These are phyloP conservation scores for Penicillium polonicum DNA, from an alignment of 2,329 filamentous ascomycete species.

Conservation along the genomic window DNA sequence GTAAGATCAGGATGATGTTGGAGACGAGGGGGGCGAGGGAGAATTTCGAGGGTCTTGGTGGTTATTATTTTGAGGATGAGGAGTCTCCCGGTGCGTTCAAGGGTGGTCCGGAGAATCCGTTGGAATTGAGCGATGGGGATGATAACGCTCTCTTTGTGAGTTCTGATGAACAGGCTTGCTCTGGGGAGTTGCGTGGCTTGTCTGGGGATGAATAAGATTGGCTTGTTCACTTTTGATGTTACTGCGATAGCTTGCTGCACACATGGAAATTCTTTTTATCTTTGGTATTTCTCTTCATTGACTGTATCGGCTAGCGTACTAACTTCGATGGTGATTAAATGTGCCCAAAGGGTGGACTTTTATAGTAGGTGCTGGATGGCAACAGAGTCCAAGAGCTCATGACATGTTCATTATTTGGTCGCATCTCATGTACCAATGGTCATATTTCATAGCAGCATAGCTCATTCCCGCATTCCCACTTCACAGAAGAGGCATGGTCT, in stretches of 20 bases:
- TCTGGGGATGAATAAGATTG: not conserved
- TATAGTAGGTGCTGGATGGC: too few relatives aligned
- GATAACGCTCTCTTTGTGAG: not conserved
- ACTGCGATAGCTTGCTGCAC: not conserved
- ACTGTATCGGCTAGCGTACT: not conserved
- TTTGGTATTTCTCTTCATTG: not conserved
- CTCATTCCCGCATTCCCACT: too few relatives aligned
- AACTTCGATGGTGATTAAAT: too few relatives aligned
- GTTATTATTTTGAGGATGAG: not conserved
- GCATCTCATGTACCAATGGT: too few relatives aligned
- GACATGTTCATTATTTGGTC: too few relatives aligned
- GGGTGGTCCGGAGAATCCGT: not conserved
- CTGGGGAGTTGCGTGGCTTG: not conserved
- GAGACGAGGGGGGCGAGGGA: not conserved
- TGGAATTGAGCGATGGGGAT: not conserved
- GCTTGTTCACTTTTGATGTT: not conserved
- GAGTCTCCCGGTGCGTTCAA: not conserved
- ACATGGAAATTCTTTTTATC: not conserved
- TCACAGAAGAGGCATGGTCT: too few relatives aligned
- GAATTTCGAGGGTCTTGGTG: not conserved
- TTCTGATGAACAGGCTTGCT: not conserved
- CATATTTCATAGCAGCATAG: too few relatives aligned
- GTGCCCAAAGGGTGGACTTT: too few relatives aligned
- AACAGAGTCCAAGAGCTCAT: too few relatives aligned
- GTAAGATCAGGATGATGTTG: not conserved